Conservation (phyloP, 2,329 filamentous ascomycete genomes). For the Pseudocercospora musae region DNA sequence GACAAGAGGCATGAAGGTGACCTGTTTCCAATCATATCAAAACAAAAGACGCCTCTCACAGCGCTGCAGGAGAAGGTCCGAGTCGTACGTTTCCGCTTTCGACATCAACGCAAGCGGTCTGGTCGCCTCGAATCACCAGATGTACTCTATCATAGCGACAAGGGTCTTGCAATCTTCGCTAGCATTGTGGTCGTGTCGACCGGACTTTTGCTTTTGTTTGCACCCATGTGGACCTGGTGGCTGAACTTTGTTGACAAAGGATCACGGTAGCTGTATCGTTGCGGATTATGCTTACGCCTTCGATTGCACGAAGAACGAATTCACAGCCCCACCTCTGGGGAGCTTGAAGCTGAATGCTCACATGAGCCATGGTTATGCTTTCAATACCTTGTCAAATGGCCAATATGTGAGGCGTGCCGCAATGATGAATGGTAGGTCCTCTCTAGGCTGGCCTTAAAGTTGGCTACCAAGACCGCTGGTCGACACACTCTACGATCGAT, state of each 20-base stretch:
- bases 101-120: neutral
- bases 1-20: conserved; percentile 7
- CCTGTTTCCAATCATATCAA: conserved; percentile 10
- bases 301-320: too few species aligned
- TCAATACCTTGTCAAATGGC: neutral
- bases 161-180: conserved; percentile 5
- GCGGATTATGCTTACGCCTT: too few species aligned
- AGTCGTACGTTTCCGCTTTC: neutral
- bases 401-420: neutral
- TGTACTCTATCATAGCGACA: conserved; percentile 6
- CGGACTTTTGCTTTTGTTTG: conserved; percentile 11
- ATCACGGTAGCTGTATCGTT: too few species aligned
- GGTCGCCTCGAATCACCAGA: neutral
- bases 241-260: conserved; percentile 9
- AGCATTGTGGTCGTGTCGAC: conserved; percentile 5
- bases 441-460: neutral
- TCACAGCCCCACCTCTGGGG: too few species aligned
- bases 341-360: too few species aligned
- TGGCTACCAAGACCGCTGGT: neutral
- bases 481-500: neutral
- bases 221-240: conserved; percentile 17
- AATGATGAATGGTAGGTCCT: neutral
- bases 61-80: neutral
- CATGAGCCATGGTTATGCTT: neutral
- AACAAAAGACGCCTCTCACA: conserved; percentile 7